phyloP scores from a whole-genome alignment of 805 yeast genomes.

The Nadsonia fulvescens region DNA sequence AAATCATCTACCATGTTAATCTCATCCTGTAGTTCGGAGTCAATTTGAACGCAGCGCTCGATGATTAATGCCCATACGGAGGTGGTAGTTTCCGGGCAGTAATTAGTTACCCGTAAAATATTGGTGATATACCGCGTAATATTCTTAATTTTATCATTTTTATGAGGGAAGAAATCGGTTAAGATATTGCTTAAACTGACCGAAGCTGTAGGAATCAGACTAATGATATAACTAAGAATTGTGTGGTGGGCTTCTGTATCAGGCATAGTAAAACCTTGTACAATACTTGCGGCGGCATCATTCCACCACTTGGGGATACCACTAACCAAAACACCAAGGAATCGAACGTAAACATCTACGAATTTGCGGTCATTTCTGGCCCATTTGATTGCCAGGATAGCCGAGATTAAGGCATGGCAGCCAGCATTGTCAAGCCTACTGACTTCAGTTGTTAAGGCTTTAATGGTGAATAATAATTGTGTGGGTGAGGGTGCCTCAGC shows the following conservation, averaged over 20 bases:
- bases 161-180: conserved; percentile 59
- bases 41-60: conserved; percentile 69
- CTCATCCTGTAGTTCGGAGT: conserved; percentile 81
- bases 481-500: conserved; percentile 34
- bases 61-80: conserved; percentile 66
- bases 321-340: conserved; percentile 61
- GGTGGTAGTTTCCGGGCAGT: conserved; percentile 59
- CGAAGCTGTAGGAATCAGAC: conserved; percentile 67
- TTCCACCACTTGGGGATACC: conserved; percentile 81
- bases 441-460: conserved; percentile 42
- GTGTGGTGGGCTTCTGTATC: conserved; percentile 39
- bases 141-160: conserved; percentile 36
- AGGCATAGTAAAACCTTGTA: conserved; percentile 34
- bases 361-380: conserved; percentile 27
- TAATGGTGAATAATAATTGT: conserved; percentile 38
- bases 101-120: conserved; percentile 37
- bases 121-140: conserved; percentile 50
- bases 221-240: conserved; percentile 43
- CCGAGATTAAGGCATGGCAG: conserved; percentile 34
- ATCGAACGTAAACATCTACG: conserved; percentile 42
- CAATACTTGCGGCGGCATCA: conserved; percentile 56
- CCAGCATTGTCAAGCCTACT: conserved; percentile 42
- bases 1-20: conserved; percentile 72
- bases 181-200: conserved; percentile 42
- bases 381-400: conserved; percentile 52